Base-by-base conservation (phyloP, 2,329 filamentous ascomycete species). In the Sporothrix globosa region DNA sequence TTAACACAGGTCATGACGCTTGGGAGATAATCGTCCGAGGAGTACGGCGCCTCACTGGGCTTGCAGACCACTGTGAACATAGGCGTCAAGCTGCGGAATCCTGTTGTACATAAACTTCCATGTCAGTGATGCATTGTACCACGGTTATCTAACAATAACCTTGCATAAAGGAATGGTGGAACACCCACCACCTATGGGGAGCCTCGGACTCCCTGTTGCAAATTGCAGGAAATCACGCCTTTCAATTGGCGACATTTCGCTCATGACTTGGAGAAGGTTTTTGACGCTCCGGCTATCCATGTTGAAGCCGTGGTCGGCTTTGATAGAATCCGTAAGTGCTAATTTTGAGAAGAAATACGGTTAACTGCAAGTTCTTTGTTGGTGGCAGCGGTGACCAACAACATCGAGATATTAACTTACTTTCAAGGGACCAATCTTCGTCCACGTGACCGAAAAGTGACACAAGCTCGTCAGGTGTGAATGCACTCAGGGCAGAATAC, bases 1-100 rank as follows among this genome's bases (percentile, higher is more conserved):
- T 99, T 99, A 81, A 97, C 96, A 79, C 96, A 99, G 13, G 96
- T 99, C 96, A 99, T 99, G 79, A 99, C 96, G 79, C 94, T 98
- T 14, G 96, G 96, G n/a, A 99, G 86, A 77, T 98, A 99, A 82
- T 99, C 96, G 77, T 99, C 96, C 4, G 95, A 95, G 3, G 90
- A 91, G 79, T 94, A 96, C 1, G 96, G 96, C 19, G 93, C 89
- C 78, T 99, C 96, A 80, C 92, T 97, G n/a, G 95, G 95, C 81
- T 97, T 97, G 86, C 96, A 98, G 56, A 99, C 96, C 73, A 99
- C 96, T 3, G 96, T 99, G 79, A 99, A 98, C 90, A 98, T 97
- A 24, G 96, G 96, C 2, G 93, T 98, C 73, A 99, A 88, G 79
- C 90, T 92, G 83, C 96, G 97, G 87, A 99, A 99, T 72, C 96